phyloP scores from a whole-genome alignment of 805 yeast species.

The Metschnikowia picachoensis region DNA sequence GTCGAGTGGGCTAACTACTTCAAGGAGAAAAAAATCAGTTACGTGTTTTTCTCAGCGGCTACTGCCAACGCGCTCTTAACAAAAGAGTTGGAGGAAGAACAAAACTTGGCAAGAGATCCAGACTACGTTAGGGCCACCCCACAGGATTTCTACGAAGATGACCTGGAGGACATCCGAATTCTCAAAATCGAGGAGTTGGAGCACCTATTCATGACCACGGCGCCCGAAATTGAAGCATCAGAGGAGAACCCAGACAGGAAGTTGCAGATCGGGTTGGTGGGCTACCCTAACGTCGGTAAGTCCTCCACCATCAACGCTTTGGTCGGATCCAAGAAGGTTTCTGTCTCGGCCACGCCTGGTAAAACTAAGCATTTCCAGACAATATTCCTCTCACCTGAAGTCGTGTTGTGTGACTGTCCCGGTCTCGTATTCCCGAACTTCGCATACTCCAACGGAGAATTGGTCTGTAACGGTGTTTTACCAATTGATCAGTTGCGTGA shows the following conservation, averaged over 20 bases:
- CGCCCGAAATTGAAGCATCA: constrained; percentile 63
- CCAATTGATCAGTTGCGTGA: constrained; percentile 97
- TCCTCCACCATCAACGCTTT: constrained; percentile 97
- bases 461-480: constrained; percentile 96
- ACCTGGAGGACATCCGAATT: constrained; percentile 48
- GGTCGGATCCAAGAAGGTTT: constrained; percentile 95
- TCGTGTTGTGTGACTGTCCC: constrained; percentile 95
- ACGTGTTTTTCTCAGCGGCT: constrained; percentile 90
- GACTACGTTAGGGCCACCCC: constrained; percentile 4
- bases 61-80: constrained; percentile 75
- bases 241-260: constrained; percentile 57
- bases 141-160: constrained; percentile 15
- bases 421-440: constrained; percentile 98
- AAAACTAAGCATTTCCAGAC: constrained; percentile 99
- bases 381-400: constrained; percentile 74
- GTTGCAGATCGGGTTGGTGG: constrained; percentile 90
- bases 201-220: constrained; percentile 64
- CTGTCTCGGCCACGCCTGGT: constrained; percentile 98
- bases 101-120: constrained; percentile 20
- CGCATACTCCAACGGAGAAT: constrained; percentile 93
- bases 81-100: constrained; percentile 48
- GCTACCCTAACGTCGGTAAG: constrained; percentile 92
- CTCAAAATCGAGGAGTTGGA: constrained; percentile 83
- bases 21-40: constrained; percentile 61
- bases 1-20: constrained; percentile 85